Evolutionary conservation across 208 protist species (phyloP), one percentile per base, ranked within the genome.

Genomic region (Trypanosomatidae sp.): DNA sequence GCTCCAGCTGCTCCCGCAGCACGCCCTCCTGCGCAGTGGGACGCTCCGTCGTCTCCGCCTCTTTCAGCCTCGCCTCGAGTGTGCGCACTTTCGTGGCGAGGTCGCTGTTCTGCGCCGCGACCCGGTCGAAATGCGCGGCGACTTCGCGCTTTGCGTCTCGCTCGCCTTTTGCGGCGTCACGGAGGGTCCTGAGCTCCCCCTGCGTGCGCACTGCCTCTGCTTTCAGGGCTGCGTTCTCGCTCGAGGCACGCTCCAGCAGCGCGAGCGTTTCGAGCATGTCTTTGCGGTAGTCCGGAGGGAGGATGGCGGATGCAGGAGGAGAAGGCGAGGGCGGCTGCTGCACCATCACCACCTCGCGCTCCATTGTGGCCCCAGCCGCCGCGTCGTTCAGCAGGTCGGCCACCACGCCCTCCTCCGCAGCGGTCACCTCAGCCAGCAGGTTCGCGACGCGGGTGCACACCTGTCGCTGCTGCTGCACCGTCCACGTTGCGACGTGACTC

Each of bases 21-120:
- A 56, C 55, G 30, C 53, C 71, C 33, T 86, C 80, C 69, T 86
- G 73, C 60, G 82, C 74, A 5, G 66, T 59, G 22, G 58, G 36
- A 22, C 62, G 59, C 60, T 72, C 52, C 64, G 5, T 43, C 30
- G 33, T 49, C 46, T 80, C 66, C 25, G 67, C 50, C 44, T 78
- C 77, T 4, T 68, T 70, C 52, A 86, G 62, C 12, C 68, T 56
- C 8, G 58, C 22, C 0, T n/a, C n/a, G n/a, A n/a, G n/a, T n/a
- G n/a, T n/a, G n/a, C n/a, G n/a, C n/a, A n/a, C n/a, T n/a, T n/a
- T n/a, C n/a, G n/a, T n/a, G n/a, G 80, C 58, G 0, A 89, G 66
- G 8, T 77, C 73, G 33, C 66, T 77, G 74, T 86, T 86, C 52
- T 87, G 79, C 13, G 62, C 79, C 0, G 76, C 74, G 12, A 87